phyloP scores from a whole-genome alignment of 2,329 filamentous ascomycete genomes.

The Herpotrichia juniperi region DNA sequence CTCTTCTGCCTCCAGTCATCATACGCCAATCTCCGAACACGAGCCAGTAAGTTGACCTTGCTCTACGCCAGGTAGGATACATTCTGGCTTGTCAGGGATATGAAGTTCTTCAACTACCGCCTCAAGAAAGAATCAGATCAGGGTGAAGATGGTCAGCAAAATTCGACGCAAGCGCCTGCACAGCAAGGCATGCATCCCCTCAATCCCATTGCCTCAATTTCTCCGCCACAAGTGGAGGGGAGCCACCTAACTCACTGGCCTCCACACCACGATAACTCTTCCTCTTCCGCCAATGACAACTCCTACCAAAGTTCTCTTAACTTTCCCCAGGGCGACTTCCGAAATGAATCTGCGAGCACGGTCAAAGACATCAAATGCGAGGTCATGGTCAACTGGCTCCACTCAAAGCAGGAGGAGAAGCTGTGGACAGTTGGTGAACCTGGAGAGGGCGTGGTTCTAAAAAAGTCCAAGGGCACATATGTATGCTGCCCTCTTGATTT shows the following conservation, averaged over 20 bases:
- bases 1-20: background rate
- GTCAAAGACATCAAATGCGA: slow-evolving; percentile 63
- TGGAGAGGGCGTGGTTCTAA: slow-evolving; percentile 63
- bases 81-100: background rate
- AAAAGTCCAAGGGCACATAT: slow-evolving; percentile 58
- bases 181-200: background rate
- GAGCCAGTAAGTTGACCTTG: background rate
- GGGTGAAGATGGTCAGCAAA: background rate
- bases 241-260: background rate
- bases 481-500: slow-evolving; percentile 58
- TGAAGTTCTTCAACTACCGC: background rate
- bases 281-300: slow-evolving; percentile 12
- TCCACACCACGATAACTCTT: slow-evolving; percentile 2
- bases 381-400: slow-evolving; percentile 68
- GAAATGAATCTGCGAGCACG: slow-evolving; percentile 50
- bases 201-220: background rate
- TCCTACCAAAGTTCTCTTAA: slow-evolving; percentile 35
- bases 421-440: slow-evolving; percentile 56
- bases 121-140: background rate
- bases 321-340: slow-evolving; percentile 40
- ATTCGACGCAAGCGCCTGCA: background rate
- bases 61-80: background rate
- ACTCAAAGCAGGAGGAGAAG: slow-evolving; percentile 65
- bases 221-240: background rate
- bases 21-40: background rate